Percentiles rank a stretch among this genome's conserved stretches.
These are phyloP conservation scores for Penicillium sp. DNA, from an alignment of 2,329 filamentous ascomycete species.

Conservation along the genomic window DNA sequence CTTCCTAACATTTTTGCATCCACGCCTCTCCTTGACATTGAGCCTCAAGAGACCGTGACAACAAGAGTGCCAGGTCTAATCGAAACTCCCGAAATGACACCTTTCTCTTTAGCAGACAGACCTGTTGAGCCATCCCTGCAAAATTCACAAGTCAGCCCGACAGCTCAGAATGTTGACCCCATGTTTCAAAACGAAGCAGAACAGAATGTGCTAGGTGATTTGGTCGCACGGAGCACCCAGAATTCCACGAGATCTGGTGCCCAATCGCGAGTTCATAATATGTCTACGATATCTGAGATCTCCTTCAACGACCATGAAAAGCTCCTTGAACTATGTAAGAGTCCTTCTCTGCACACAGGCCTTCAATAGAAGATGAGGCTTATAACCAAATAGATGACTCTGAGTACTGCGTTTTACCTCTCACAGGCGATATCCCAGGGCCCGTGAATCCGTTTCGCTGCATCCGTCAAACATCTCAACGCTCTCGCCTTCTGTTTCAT, in stretches of 20 bases:
- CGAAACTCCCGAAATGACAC: background rate
- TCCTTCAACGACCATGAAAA: constrained; percentile 1
- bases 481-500: constrained; percentile 33
- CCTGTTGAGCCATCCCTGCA: background rate
- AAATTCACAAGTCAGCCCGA: background rate
- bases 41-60: background rate
- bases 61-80: background rate
- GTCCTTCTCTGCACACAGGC: background rate
- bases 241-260: background rate
- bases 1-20: constrained; percentile 2
- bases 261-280: background rate
- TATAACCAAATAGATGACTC: constrained; percentile 29
- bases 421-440: constrained; percentile 32
- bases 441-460: constrained; percentile 35
- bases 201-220: background rate
- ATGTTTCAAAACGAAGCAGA: background rate
- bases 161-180: background rate
- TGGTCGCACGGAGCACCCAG: background rate
- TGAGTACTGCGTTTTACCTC: constrained; percentile 36
- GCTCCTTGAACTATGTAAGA: constrained; percentile 9
- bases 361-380: background rate
- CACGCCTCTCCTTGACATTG: background rate
- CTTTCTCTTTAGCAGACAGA: background rate
- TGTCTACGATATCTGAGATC: background rate
- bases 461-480: constrained; percentile 19